A percentile compares a stretch with the other conserved stretches of the same genome.
phyloP scores from a whole-genome alignment of 2,329 filamentous ascomycete species.

The Rhexocercosporidium sp. region DNA sequence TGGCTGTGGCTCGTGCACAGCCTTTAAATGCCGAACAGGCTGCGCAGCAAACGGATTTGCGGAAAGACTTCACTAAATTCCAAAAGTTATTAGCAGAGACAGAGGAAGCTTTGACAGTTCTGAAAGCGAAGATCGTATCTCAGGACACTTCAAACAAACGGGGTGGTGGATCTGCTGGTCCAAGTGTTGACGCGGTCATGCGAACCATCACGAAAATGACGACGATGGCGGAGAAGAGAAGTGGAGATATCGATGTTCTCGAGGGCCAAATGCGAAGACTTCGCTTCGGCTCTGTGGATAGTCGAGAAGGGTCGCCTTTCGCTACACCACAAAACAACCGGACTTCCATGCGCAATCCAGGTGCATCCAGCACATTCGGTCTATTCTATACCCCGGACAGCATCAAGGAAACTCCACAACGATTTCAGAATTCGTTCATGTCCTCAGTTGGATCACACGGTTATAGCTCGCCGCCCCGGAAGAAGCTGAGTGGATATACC shows the following conservation, averaged over 20 bases:
- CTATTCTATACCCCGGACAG: slow-evolving; percentile 41
- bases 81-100: slow-evolving; percentile 76
- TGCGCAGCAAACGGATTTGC: slow-evolving; percentile 81
- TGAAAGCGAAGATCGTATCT: slow-evolving; percentile 78
- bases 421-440: slow-evolving; percentile 39
- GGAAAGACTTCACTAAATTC: slow-evolving; percentile 75
- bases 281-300: slow-evolving; percentile 52
- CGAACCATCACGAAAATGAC: slow-evolving; percentile 95
- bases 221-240: slow-evolving; percentile 87
- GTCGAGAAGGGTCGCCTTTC: slow-evolving; percentile 51
- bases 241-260: slow-evolving; percentile 86
- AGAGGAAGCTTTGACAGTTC: slow-evolving; percentile 79
- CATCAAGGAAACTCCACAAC: slow-evolving; percentile 31
- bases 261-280: slow-evolving; percentile 85
- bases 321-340: slow-evolving; percentile 41
- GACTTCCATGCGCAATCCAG: slow-evolving; percentile 32
- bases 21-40: slow-evolving; percentile 85
- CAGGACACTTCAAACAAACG: slow-evolving; percentile 55
- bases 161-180: slow-evolving; percentile 53
- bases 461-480: slow-evolving; percentile 49
- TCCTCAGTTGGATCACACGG: slow-evolving; percentile 35
- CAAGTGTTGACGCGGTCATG: slow-evolving; percentile 90
- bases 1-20: slow-evolving; percentile 67
- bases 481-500: slow-evolving; percentile 67
- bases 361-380: slow-evolving; percentile 36